Conservation (phyloP, 2,329 filamentous ascomycete genomes). For the Colletotrichum somersetense region DNA sequence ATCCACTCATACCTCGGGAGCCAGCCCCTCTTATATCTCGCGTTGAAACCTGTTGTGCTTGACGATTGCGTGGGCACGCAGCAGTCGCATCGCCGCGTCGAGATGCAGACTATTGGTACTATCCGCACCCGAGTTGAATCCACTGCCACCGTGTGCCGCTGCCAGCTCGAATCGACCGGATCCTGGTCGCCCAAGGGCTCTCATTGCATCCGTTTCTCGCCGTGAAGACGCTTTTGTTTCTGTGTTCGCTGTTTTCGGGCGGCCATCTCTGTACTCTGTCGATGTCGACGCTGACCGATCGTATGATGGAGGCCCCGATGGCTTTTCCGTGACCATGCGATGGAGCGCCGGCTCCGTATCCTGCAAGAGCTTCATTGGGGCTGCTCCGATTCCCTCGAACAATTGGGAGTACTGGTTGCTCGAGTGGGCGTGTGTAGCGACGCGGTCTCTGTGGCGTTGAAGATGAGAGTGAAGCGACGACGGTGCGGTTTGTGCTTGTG, state of each 20-base stretch:
- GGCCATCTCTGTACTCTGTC: not conserved
- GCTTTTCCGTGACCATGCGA: not conserved
- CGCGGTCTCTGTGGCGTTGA: slow-evolving; percentile 35
- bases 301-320: slow-evolving; percentile 3
- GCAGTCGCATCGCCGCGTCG: slow-evolving; percentile 22
- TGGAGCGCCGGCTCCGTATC: not conserved
- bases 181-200: not conserved
- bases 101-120: slow-evolving; percentile 25
- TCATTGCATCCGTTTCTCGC: not conserved
- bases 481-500: slow-evolving; percentile 24
- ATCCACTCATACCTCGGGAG: not conserved
- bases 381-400: not conserved
- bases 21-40: slow-evolving; percentile 1
- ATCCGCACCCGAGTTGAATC: not conserved
- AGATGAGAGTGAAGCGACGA: slow-evolving; percentile 35
- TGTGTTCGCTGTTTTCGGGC: not conserved
- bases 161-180: not conserved
- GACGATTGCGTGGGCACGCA: slow-evolving; percentile 24
- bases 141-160: not conserved
- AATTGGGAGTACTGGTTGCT: slow-evolving; percentile 19
- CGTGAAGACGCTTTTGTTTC: not conserved
- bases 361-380: not conserved
- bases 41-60: slow-evolving; percentile 21
- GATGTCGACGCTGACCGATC: not conserved
- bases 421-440: slow-evolving; percentile 32